A percentile compares a stretch with the other conserved stretches of the same genome.
Evolutionary conservation across 2,329 filamentous ascomycete genomes (phyloP).

Genomic region (Aspergillus sp.): DNA sequence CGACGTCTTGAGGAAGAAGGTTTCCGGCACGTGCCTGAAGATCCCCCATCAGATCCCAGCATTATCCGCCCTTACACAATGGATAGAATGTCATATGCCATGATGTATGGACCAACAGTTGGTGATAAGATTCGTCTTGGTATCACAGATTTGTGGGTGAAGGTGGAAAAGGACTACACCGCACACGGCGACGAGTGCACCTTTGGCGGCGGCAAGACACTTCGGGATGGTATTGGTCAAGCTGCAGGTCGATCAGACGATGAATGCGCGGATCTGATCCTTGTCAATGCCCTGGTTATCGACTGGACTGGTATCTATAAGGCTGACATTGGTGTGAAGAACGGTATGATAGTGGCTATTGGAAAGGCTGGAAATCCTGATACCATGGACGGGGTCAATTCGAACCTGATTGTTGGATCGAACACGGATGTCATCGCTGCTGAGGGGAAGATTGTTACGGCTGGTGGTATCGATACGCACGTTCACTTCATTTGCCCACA

Average conservation of each 20-base stretch:
- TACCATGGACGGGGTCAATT: slow-evolving; percentile 76
- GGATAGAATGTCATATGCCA: slow-evolving; percentile 65
- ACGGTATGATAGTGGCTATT: slow-evolving; percentile 73
- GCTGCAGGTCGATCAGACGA: slow-evolving; percentile 65
- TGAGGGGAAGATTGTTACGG: slow-evolving; percentile 78
- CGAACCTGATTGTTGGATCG: slow-evolving; percentile 69
- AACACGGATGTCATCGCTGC: slow-evolving; percentile 83
- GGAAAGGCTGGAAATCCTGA: slow-evolving; percentile 91
- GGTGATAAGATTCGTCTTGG: slow-evolving; percentile 72
- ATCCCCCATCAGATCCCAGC: slow-evolving; percentile 45
- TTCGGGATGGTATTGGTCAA: slow-evolving; percentile 89
- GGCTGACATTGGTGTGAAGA: slow-evolving; percentile 86
- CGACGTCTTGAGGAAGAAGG: slow-evolving; percentile 59
- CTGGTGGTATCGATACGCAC: slow-evolving; percentile 77
- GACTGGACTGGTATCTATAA: slow-evolving; percentile 90
- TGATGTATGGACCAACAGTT: slow-evolving; percentile 83
- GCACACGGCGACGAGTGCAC: slow-evolving; percentile 83
- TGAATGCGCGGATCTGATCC: slow-evolving; percentile 69
- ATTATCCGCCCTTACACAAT: slow-evolving; percentile 58
- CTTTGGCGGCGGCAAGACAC: slow-evolving; percentile 84
- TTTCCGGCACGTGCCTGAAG: slow-evolving; percentile 64
- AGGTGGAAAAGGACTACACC: slow-evolving; percentile 75
- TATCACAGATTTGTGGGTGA: slow-evolving; percentile 76
- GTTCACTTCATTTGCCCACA: slow-evolving; percentile 91
- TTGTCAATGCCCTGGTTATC: slow-evolving; percentile 77